Evolutionary conservation across 2,329 filamentous ascomycete genomes (phyloP).

Genomic region (Fusarium sp.): DNA sequence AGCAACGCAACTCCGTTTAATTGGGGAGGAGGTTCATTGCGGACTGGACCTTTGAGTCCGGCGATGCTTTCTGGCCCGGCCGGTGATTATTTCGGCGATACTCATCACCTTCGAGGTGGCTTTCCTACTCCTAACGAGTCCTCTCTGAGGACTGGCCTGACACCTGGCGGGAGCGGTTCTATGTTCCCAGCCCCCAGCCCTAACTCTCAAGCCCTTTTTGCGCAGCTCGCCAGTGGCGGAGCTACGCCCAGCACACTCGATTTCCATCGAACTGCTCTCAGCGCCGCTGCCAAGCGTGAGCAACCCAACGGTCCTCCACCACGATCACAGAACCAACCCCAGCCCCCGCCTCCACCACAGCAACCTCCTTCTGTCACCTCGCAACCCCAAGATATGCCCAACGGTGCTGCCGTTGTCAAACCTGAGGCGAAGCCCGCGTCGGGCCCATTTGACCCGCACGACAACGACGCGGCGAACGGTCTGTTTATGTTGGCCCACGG

Average conservation of each 20-base stretch:
- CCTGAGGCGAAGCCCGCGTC: conserved; percentile 62
- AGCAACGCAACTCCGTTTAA: conserved; percentile 79
- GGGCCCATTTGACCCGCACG: conserved; percentile 86
- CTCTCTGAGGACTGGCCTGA: conserved; percentile 88
- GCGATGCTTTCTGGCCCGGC: conserved; percentile 93
- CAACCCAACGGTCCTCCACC: conserved; percentile 54
- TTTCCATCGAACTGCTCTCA: conserved; percentile 93
- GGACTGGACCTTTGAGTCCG: conserved; percentile 93
- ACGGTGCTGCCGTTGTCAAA: conserved; percentile 57
- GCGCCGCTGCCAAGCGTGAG: conserved; percentile 75
- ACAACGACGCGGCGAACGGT: conserved; percentile 95
- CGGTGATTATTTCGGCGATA: conserved; percentile 90
- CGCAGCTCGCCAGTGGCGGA: conserved; percentile 81
- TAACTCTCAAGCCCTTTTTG: conserved; percentile 85
- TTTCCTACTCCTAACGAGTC: conserved; percentile 98
- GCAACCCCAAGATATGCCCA: conserved; percentile 65
- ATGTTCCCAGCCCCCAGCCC: conserved; percentile 97
- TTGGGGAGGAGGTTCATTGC: conserved; percentile 86
- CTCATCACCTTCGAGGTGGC: conserved; percentile 80
- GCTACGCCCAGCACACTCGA: conserved; percentile 92
- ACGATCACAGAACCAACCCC: conserved; percentile 51
- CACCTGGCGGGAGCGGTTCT: conserved; percentile 92
- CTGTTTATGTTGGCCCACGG: conserved; percentile 87
- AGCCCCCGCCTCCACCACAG: conserved; percentile 40
- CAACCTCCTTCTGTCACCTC: conserved; percentile 56